phyloP scores from a whole-genome alignment of 139 green algal species.

The Dunaliella primolecta region DNA sequence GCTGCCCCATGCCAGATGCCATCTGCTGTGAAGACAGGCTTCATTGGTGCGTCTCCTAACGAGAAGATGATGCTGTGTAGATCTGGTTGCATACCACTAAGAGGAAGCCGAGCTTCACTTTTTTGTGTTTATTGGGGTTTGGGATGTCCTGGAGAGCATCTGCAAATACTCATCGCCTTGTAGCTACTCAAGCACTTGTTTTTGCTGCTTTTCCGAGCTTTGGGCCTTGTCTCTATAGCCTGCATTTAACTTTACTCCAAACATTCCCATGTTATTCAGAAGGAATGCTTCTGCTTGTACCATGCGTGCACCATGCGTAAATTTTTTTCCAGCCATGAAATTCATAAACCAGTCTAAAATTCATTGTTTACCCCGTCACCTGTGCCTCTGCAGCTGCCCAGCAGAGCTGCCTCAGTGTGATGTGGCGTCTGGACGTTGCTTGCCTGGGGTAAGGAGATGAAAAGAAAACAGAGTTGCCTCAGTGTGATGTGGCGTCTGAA shows the following conservation, averaged over 20 bases:
- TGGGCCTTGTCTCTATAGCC: background rate
- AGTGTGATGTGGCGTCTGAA: conserved; percentile 52
- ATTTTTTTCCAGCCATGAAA: background rate
- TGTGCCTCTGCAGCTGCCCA: conserved; percentile 61
- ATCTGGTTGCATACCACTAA: background rate
- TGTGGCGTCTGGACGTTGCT: conserved; percentile 60
- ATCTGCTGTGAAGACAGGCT: conserved; percentile 87
- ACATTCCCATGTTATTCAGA: background rate
- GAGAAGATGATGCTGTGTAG: background rate
- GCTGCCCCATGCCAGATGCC: conserved; percentile 85
- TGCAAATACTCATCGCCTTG: background rate
- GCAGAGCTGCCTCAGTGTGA: conserved; percentile 83
- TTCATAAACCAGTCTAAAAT: no score
- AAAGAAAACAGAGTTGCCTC: conserved; percentile 58
- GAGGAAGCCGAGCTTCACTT: background rate
- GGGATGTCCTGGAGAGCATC: background rate
- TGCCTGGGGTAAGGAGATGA: background rate
- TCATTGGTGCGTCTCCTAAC: conserved; percentile 59
- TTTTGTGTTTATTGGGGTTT: no score
- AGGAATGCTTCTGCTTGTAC: background rate
- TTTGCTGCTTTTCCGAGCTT: no score
- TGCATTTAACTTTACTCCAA: background rate
- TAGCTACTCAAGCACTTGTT: no score
- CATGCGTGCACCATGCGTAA: background rate
- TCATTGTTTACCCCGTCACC: background rate